Evolutionary conservation across 2,329 filamentous ascomycete species (phyloP), one percentile per base, ranked within the genome.

Genomic region (Exophiala dermatitidis): DNA sequence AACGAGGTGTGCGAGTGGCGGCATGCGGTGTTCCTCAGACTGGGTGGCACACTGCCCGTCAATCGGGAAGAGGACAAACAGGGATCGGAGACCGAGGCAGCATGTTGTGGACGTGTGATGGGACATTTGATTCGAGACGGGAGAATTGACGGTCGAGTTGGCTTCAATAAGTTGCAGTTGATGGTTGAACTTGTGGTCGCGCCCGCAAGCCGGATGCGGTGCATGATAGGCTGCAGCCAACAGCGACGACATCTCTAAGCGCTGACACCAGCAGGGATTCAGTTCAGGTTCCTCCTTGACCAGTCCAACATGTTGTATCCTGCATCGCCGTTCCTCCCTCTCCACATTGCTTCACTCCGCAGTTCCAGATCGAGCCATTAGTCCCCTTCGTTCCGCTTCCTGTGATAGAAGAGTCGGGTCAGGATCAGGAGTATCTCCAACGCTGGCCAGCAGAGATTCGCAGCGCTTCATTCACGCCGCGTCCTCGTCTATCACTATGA

Each of bases 121-220:
- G 26, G 37, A 43, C 33, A 38, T 48, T 19, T 55, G 53, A 55
- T 55, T 55, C 48, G 50, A 46, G 31, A 36, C 30, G 26, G 41
- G 37, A 8, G 47, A 41, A 41, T 5, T 26, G 19, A 28, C 19
- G 38, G 38, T 38, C 36, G 36, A n/a, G 10, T 34, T 34, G 33
- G 19, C 19, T 19, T 34, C 48, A 37, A 43, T 44, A 44, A 49
- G 48, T 40, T 52, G 50, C 50, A 42, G 29, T 42, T 7, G 30
- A 26, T 38, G n/a, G 38, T 41, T 28, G 38, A 41, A 41, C 38
- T 41, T 41, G 38, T 41, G 12, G 4, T 28, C 12, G 38, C 38
- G 45, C 42, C 49, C 32, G 12, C 37, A 48, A 4, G 19, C 36
- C 33, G 36, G n/a, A 10, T 5, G 33, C 9, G 36, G 6, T 9